A percentile compares a stretch with the other conserved stretches of the same genome.
These are phyloP conservation scores for Chytridium lagenaria DNA, from an alignment of 371 early-diverging fungal genomes.

Conservation along the genomic window DNA sequence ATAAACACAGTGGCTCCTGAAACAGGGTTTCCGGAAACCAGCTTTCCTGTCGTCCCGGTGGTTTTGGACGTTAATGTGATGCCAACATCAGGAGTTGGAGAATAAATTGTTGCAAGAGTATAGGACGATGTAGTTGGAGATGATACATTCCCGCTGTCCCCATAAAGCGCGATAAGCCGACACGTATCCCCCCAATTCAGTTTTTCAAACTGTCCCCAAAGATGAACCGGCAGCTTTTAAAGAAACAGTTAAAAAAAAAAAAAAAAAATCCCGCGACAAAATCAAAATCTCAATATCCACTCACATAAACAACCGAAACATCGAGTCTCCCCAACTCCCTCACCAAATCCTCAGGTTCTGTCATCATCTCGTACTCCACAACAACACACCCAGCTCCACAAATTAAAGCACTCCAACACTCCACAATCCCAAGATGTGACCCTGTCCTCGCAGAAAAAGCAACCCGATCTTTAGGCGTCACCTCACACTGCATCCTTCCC, in stretches of 20 bases:
- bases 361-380: neutral
- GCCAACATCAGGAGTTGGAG: neutral
- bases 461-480: neutral
- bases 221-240: neutral
- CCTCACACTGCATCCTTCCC: neutral
- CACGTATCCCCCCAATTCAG: neutral
- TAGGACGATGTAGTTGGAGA: neutral
- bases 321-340: neutral
- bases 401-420: neutral
- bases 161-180: neutral
- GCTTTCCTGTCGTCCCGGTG: neutral
- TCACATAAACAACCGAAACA: neutral
- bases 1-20: neutral
- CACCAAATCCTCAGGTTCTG: neutral
- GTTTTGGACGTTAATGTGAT: neutral
- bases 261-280: neutral
- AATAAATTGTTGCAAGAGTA: neutral
- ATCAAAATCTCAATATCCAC: neutral
- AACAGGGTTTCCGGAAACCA: neutral
- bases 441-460: neutral
- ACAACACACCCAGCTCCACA: neutral
- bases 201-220: neutral
- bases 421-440: neutral
- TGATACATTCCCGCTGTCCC: neutral
- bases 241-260: too few species aligned